Base-by-base conservation (phyloP, 1,284 basidiomycete genomes). In the Boletus sp. region DNA sequence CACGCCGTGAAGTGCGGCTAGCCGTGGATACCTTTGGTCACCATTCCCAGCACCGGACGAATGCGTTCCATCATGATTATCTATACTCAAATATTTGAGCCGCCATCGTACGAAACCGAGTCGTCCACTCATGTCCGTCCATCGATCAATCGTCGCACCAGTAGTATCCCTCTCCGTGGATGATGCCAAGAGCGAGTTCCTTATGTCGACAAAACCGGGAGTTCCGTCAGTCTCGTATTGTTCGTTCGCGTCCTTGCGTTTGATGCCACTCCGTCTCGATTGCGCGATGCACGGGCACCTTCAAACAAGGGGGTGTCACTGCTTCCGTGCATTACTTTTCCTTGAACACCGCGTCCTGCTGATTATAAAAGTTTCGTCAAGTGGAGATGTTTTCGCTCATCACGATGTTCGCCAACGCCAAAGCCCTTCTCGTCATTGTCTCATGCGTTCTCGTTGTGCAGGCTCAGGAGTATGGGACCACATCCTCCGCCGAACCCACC, bases 371-470 rank as follows among this genome's bases (percentile, higher is more conserved):
- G 13, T 27, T 43, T 22, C 13, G 20, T 20, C 16, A 6, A 8
- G 20, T 33, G 27, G 5, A 15, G 11, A 24, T 27, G 15, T 33
- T n/a, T 18, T 9, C 20, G 7, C 11, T 16, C 35, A 0, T 47
- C n/a, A 20, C 22, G n/a, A 70, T 70, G 68, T 55, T 68, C 36
- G 3, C 45, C 48, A 60, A 53, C 54, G 4, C 46, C 15, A 66
- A 67, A 54, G 16, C 37, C 20, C 48, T 72, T 44, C 29, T 61
- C 3, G 39, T 53, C 46, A 9, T 68, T n/a, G 52, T 42, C 22
- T 43, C 62, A 0, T 67, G 61, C n/a, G 62, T 50, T 4, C 48
- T 72, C 41, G 44, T 56, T 16, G 67, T 42, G 1, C 54, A 61
- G 0, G 71, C 67, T 0, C 68, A 69, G 58, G 35, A 54, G 5